Evolutionary conservation across 1,139 yeast species (phyloP), one percentile per base, ranked within the genome.

Genomic region (Eremothecium coryli): DNA sequence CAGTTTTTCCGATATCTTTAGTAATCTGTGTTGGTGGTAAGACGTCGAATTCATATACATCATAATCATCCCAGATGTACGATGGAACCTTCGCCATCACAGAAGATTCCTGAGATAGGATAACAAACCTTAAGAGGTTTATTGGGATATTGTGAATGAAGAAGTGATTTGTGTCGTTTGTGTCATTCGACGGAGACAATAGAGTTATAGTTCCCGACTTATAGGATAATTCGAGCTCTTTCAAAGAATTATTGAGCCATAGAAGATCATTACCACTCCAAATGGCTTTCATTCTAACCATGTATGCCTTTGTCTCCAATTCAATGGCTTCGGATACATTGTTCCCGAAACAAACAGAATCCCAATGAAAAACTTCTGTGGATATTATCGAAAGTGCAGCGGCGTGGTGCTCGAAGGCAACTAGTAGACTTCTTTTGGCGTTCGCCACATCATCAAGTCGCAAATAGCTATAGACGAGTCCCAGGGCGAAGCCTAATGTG

Each of bases 401-500:
- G 2, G 93, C 82, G 54, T 79, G 78, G 11, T 62, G 59, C 4
- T 59, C 43, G 43, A 69, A 75, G 0, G 93, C 90, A 8, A 43
- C 47, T 23, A 50, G 46, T 37, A 84, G 56, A 13, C 68, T 67
- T 2, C 44, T 42, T 29, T 54, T 62, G 0, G 93, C 90, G 8
- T 56, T 55, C 1, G 56, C 40, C 8, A 37, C 31, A 25, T 70
- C 60, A 4, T 56, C 62, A 16, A 68, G 54, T 12, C 64, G 48
- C 29, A 72, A 61, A 42, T 72, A 62, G 7, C 93, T 86, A 37
- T 82, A 60, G 0, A 75, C 82, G 1, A 68, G 57, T 1, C 93
- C 80, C 49, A 74, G 77, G 1, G 79, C 73, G 29, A 85, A 53
- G 1, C 88, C 82, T 1, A 93, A 84, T 1, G 90, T 79, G 26